Conservation (phyloP, 2,329 filamentous ascomycete genomes). For the Phoma sp. region DNA sequence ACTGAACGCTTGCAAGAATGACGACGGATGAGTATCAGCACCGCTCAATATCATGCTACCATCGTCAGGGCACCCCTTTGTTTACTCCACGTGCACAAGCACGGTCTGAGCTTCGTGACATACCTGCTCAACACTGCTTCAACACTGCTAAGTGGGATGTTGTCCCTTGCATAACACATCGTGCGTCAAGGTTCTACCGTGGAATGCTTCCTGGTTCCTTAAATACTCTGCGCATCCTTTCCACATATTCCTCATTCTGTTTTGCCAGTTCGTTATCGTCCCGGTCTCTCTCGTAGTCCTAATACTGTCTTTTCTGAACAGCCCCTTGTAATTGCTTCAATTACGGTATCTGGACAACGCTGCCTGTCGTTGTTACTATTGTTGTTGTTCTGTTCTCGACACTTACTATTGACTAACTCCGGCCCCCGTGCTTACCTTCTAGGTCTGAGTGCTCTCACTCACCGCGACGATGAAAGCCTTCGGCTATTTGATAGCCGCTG, state of each 20-base stretch:
- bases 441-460: not conserved
- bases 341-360: not conserved
- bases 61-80: no score
- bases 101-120: not conserved
- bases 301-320: constrained; percentile 1
- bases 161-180: constrained; percentile 6
- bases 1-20: no score
- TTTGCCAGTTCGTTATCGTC: not conserved
- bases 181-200: not conserved
- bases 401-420: not conserved
- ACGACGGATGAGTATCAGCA: no score
- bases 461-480: constrained; percentile 23
- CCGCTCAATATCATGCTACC: no score
- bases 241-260: not conserved
- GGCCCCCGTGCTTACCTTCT: not conserved
- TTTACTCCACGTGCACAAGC: no score
- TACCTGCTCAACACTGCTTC: not conserved
- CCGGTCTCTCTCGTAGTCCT: not conserved
- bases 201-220: not conserved
- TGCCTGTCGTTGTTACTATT: not conserved
- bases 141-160: not conserved
- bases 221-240: not conserved
- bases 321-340: no score
- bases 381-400: not conserved
- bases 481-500: constrained; percentile 24